Base-by-base conservation (phyloP, 345 rosid genomes). In the Eutrema heterophyllum region DNA sequence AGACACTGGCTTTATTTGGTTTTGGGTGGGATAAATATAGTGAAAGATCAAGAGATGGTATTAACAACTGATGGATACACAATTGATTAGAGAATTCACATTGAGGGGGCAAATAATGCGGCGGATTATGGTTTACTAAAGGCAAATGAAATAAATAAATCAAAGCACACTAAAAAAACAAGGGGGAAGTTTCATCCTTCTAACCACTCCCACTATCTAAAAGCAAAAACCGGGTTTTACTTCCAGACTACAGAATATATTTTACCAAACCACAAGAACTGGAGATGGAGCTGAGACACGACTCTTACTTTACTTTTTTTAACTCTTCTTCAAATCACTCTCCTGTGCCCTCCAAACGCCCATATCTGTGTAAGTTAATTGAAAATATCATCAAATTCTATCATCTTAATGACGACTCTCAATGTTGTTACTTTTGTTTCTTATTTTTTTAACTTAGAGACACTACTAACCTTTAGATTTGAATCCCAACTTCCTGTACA, bases 401-500 rank as follows among this genome's bases (percentile, higher is more conserved):
- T 57, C n/a, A 69, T 50, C 46, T 18, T 18, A 30, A 16, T 67
- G 29, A 67, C 61, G 26, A 24, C 60, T 53, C 52, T 49, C 40
- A 49, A 21, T 49, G 41, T 29, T 32, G 7, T 32, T 38, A n/a
- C 39, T 35, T 36, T 29, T 32, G 7, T 32, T 38, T n/a, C 39
- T 35, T 36, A 9, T 35, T 1, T 35, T 14, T 24, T 7, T 7
- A 36, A n/a, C 11, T 9, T 39, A 13, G 30, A 44, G 62, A 67
- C 71, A n/a, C n/a, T n/a, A 74, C 87, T 81, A 51, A 92, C 98
- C 97, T 96, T 96, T 32, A 92, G 88, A 78, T 89, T 92, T 85
- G 97, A 84, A 81, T 96, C 99, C 81, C 73, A 96, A 84, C 99
- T 92, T 84, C 99, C 99, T 72, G 98, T 92, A 82, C 99, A 96